Evolutionary conservation across 1,284 basidiomycete species (phyloP).

Genomic region (Ustilago trichophora): DNA sequence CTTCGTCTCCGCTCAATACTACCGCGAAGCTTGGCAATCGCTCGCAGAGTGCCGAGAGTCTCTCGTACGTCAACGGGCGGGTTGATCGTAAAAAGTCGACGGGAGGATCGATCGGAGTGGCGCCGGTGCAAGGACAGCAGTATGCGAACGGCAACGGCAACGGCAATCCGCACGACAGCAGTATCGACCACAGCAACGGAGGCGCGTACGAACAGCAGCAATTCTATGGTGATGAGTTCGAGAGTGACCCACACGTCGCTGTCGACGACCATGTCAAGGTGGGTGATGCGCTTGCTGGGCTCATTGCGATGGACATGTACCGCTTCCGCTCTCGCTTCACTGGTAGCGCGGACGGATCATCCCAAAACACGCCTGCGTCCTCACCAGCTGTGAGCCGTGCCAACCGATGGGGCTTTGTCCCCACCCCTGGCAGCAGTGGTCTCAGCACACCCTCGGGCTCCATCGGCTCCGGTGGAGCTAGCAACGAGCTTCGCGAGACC

Average conservation of each 20-base stretch:
- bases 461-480: slow-evolving; percentile 12
- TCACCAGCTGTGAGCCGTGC: slow-evolving; percentile 42
- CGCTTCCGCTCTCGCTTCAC: slow-evolving; percentile 50
- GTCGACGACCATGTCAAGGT: slow-evolving; percentile 50
- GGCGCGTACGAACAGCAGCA: slow-evolving; percentile 13
- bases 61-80: slow-evolving; percentile 37
- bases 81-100: slow-evolving; percentile 26
- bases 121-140: no score
- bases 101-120: no score
- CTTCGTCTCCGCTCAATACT: slow-evolving; percentile 29
- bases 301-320: slow-evolving; percentile 62
- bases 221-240: slow-evolving; percentile 32
- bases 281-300: slow-evolving; percentile 52
- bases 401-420: slow-evolving; percentile 34
- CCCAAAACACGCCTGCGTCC: slow-evolving; percentile 44
- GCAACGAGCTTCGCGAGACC: slow-evolving; percentile 65
- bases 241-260: slow-evolving; percentile 26
- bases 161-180: slow-evolving; percentile 9
- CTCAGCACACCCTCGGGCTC: slow-evolving; percentile 35
- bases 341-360: slow-evolving; percentile 26
- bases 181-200: slow-evolving; percentile 2
- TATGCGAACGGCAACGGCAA: slow-evolving; percentile 20
- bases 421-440: slow-evolving; percentile 33
- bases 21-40: slow-evolving; percentile 37
- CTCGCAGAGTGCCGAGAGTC: slow-evolving; percentile 54